Base-by-base conservation (phyloP, 345 rosid genomes). In the Camelina hispida region DNA sequence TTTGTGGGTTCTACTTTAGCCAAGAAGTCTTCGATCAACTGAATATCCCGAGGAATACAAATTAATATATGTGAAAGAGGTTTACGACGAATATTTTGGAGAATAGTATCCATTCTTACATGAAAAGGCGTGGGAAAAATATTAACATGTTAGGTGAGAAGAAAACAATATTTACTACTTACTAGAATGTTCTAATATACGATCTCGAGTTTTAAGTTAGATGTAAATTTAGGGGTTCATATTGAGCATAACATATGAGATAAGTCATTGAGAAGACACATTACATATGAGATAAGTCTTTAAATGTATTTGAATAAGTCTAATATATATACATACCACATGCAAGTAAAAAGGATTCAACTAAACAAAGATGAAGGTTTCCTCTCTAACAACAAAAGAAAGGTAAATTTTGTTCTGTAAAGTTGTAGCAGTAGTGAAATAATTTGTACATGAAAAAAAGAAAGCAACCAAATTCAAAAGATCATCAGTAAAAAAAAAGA, bases 41-140 rank as follows among this genome's bases (percentile, higher is more conserved):
- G 66, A 68, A 75, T 75, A 57, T 68, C 68, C 73, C 74, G 62
- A 75, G 79, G 69, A 51, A 75, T 60, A 59, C 9, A 65, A 34
- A 65, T 73, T 55, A 32, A 64, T 46, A 43, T 6, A 55, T 55
- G 18, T 22, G 38, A 73, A 72, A 64, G 48, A 55, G 13, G 64
- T 15, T 73, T 44, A 32, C 48, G 8, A 43, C 56, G 77, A 73
- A 73, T 73, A 55, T 56, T 65, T 73, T 53, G 71, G 71, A 64
- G 71, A 73, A 54, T 64, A 20, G 70, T 16, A 66, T 66, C 46
- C 46, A 32, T n/a, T 28, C n/a, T 25, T 28, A 25, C 38, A 9
- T 47, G 15, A 44, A 56, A 70, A 30, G 16, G 14, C 4, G 50
- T 48, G 13, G 57, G 32, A 13, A 34, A n/a, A 13, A 28, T 28